phyloP scores from a whole-genome alignment of 2,329 filamentous ascomycete genomes.

The Hypoxylon sp. region DNA sequence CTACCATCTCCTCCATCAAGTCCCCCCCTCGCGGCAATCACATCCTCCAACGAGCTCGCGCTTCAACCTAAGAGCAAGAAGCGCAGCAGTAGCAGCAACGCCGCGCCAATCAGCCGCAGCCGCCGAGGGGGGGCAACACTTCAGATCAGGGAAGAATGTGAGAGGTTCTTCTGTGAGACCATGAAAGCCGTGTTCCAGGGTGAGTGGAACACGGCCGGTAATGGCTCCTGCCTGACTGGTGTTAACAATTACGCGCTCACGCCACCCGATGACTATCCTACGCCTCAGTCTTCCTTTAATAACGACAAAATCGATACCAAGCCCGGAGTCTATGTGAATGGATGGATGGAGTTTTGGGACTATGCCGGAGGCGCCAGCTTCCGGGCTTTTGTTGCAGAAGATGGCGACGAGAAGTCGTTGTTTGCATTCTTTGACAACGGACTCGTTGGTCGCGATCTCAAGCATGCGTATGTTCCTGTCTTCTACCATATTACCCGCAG shows the following conservation, averaged over 20 bases:
- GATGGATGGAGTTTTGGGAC: slow-evolving; percentile 87
- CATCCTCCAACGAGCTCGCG: slow-evolving; percentile 76
- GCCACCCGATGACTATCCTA: slow-evolving; percentile 64
- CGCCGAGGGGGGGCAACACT: slow-evolving; percentile 92
- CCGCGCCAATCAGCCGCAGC: slow-evolving; percentile 59
- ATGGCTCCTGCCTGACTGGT: slow-evolving; percentile 91
- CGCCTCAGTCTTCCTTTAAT: slow-evolving; percentile 56
- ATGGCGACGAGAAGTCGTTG: slow-evolving; percentile 78
- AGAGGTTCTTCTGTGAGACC: slow-evolving; percentile 99
- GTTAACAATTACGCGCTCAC: slow-evolving; percentile 67
- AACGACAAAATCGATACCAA: slow-evolving; percentile 48
- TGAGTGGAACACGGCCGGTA: slow-evolving; percentile 85
- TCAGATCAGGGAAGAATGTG: slow-evolving; percentile 99
- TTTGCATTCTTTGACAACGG: slow-evolving; percentile 89
- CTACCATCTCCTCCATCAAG: slow-evolving; percentile 88
- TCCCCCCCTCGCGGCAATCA: slow-evolving; percentile 86
- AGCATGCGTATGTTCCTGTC: slow-evolving; percentile 79
- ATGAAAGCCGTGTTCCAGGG: slow-evolving; percentile 94
- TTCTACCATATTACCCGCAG: slow-evolving; percentile 21
- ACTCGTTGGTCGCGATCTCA: slow-evolving; percentile 82
- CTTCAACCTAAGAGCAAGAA: slow-evolving; percentile 71
- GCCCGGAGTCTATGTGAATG: slow-evolving; percentile 61
- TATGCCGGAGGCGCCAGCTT: slow-evolving; percentile 88
- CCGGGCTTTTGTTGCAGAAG: slow-evolving; percentile 84
- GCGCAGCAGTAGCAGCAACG: slow-evolving; percentile 56